phyloP scores from a whole-genome alignment of 2,329 filamentous ascomycete species.

The Davidsoniella eucalypti region DNA sequence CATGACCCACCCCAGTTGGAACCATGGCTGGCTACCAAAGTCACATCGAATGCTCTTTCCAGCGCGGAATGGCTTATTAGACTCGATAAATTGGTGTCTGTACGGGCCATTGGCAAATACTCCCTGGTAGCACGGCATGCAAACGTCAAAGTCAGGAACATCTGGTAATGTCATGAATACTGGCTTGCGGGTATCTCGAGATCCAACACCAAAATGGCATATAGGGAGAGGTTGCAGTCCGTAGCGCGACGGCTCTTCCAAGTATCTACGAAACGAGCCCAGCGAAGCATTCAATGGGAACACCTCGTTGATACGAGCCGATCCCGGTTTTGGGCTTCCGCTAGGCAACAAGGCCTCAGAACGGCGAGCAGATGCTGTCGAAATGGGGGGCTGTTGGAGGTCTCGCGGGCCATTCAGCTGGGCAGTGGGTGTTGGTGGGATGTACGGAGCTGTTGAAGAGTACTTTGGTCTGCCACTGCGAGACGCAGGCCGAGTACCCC shows the following conservation, averaged over 20 bases:
- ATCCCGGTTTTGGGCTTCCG: neutral
- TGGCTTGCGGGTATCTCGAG: slow-evolving; percentile 48
- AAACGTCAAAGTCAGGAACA: slow-evolving; percentile 60
- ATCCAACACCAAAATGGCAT: slow-evolving; percentile 37
- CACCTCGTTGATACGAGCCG: neutral
- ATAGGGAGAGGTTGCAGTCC: slow-evolving; percentile 35
- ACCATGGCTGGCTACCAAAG: slow-evolving; percentile 64
- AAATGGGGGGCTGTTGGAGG: slow-evolving; percentile 14
- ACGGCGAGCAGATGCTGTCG: slow-evolving; percentile 4
- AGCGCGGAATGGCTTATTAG: slow-evolving; percentile 24
- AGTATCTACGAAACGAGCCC: slow-evolving; percentile 35
- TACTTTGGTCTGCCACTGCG: slow-evolving; percentile 8
- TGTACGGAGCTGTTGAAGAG: slow-evolving; percentile 3
- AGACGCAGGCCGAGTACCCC: slow-evolving; percentile 4
- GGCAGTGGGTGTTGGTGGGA: neutral
- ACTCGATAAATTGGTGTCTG: slow-evolving; percentile 44
- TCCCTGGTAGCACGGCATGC: slow-evolving; percentile 58
- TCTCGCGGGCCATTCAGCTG: slow-evolving; percentile 15
- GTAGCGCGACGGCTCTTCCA: slow-evolving; percentile 32
- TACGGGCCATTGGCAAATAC: slow-evolving; percentile 56
- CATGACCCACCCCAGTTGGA: slow-evolving; percentile 68
- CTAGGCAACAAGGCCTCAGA: slow-evolving; percentile 1
- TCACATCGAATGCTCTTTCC: slow-evolving; percentile 44
- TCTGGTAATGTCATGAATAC: slow-evolving; percentile 61
- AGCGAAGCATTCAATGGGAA: slow-evolving; percentile 7